phyloP scores from a whole-genome alignment of 192 early-diverging fungal genomes.

The Haplosporangium gracile region DNA sequence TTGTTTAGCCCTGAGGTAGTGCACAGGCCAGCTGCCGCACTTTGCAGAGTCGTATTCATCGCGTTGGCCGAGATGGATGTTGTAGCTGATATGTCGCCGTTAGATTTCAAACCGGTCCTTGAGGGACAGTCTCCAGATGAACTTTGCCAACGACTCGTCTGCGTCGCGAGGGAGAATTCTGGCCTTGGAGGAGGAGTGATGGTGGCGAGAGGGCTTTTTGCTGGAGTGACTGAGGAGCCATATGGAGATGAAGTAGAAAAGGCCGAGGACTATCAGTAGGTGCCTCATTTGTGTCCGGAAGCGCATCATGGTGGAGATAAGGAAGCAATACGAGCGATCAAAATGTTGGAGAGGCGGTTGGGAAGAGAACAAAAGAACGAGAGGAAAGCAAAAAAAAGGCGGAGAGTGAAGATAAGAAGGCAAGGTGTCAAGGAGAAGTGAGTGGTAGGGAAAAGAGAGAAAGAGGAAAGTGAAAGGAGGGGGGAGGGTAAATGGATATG shows the following conservation, averaged over 20 bases:
- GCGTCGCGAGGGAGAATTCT: constrained; percentile 6
- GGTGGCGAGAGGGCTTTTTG: constrained; percentile 12
- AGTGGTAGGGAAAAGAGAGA: too few species aligned
- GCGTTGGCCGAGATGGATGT: constrained; percentile 3
- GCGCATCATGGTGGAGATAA: neutral
- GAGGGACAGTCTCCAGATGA: constrained; percentile 5
- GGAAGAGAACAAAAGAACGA: too few species aligned
- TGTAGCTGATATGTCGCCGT: constrained; percentile 15
- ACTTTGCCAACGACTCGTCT: neutral
- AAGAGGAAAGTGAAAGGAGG: neutral
- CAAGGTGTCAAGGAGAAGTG: neutral
- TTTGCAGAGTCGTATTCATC: constrained; percentile 3
- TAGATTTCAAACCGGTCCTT: constrained; percentile 21
- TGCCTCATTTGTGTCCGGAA: constrained; percentile 19
- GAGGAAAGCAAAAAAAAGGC: too few species aligned
- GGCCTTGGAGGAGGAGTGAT: constrained; percentile 1
- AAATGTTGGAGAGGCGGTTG: neutral
- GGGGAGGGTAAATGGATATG: too few species aligned
- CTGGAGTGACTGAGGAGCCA: constrained; percentile 8
- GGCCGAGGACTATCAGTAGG: neutral
- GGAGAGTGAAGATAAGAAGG: neutral
- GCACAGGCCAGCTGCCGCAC: constrained; percentile 23
- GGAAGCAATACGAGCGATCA: too few species aligned
- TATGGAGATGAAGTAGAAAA: constrained; percentile 10
- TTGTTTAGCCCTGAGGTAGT: constrained; percentile 5